Evolutionary conservation across 1,284 basidiomycete species (phyloP).

Genomic region (Leucoagaricus sp.): DNA sequence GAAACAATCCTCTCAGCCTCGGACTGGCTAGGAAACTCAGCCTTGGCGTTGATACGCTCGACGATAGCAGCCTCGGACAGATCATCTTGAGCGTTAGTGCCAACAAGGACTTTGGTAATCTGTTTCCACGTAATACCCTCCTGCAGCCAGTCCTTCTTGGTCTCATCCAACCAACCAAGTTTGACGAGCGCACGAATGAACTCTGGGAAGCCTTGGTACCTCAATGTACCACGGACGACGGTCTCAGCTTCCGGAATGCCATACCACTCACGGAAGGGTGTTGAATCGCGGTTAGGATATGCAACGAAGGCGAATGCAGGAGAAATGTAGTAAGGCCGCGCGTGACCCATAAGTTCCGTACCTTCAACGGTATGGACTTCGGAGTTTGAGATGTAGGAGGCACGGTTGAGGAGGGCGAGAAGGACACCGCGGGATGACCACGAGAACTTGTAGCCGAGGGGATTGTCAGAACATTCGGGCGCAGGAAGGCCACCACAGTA

Average conservation of each 20-base stretch:
- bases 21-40: constrained; percentile 69
- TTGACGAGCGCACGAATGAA: constrained; percentile 90
- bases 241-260: constrained; percentile 94
- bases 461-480: constrained; percentile 89
- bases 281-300: constrained; percentile 97
- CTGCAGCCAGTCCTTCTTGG: constrained; percentile 77
- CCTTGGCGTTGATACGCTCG: constrained; percentile 69
- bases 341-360: constrained; percentile 81
- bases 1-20: constrained; percentile 81
- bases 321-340: constrained; percentile 94
- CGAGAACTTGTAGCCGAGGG: constrained; percentile 99
- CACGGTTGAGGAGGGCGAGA: constrained; percentile 91
- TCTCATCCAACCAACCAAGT: constrained; percentile 85
- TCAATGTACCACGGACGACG: constrained; percentile 89
- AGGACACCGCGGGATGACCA: constrained; percentile 98
- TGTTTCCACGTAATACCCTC: constrained; percentile 81
- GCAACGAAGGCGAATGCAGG: constrained; percentile 96
- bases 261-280: constrained; percentile 87
- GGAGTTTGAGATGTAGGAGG: constrained; percentile 76
- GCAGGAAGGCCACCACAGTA: constrained; percentile 98
- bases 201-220: constrained; percentile 98
- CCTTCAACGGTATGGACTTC: constrained; percentile 68
- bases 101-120: constrained; percentile 80
- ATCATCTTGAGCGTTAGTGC: constrained; percentile 71
- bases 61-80: constrained; percentile 42